A percentile compares a stretch with the other conserved stretches of the same genome.
Evolutionary conservation across 768 basidiomycete genomes (phyloP).

Genomic region (Lactarius pseudohatsudake): DNA sequence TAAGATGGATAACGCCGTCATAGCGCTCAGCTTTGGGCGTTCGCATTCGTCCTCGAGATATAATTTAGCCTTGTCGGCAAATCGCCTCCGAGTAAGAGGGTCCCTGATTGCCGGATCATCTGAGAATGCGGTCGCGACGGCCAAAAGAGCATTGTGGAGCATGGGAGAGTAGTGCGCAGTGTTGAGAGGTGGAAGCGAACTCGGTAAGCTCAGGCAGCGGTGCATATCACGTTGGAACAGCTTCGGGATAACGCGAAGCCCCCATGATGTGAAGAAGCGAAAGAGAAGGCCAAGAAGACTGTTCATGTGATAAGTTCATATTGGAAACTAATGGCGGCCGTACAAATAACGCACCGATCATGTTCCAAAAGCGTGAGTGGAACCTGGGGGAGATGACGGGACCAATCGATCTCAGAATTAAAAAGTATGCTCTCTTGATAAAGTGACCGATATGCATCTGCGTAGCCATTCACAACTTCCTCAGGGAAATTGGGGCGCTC

Average conservation of each 20-base stretch:
- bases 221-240: slow-evolving; percentile 47
- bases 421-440: slow-evolving; percentile 1
- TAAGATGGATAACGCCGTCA: slow-evolving; percentile 42
- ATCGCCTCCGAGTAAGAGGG: slow-evolving; percentile 35
- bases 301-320: slow-evolving; percentile 3
- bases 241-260: slow-evolving; percentile 41
- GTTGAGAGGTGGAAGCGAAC: slow-evolving; percentile 37
- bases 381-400: slow-evolving; percentile 35
- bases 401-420: slow-evolving; percentile 34
- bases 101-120: slow-evolving; percentile 39
- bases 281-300: slow-evolving; percentile 42
- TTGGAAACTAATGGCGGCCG: background rate
- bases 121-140: slow-evolving; percentile 41
- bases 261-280: slow-evolving; percentile 43
- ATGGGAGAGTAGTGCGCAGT: slow-evolving; percentile 67
- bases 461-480: slow-evolving; percentile 8
- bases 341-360: slow-evolving; percentile 30
- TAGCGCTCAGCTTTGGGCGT: slow-evolving; percentile 43
- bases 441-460: slow-evolving; percentile 13
- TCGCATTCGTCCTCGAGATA: slow-evolving; percentile 43
- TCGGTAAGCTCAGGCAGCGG: slow-evolving; percentile 36
- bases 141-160: slow-evolving; percentile 66
- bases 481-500: slow-evolving; percentile 15
- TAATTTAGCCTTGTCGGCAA: slow-evolving; percentile 41
- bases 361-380: slow-evolving; percentile 36